Conservation (phyloP, 2,329 filamentous ascomycete genomes). For the Neocatenulostroma microsporum region DNA sequence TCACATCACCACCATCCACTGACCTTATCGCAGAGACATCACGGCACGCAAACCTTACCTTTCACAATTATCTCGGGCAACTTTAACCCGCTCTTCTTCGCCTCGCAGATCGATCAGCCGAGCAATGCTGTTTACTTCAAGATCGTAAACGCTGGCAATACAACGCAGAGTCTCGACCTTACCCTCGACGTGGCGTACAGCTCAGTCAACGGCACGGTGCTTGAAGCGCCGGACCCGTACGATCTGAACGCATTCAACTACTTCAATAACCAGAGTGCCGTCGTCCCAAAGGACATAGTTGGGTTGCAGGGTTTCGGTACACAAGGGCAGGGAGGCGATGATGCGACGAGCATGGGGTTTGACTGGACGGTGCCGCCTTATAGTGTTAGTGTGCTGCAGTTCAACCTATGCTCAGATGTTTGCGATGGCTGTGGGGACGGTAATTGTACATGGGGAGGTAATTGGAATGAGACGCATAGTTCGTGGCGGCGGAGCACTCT, state of each 20-base stretch:
- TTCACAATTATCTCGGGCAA: constrained; percentile 4
- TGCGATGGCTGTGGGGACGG: too few relatives aligned
- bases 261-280: constrained; percentile 1
- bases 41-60: constrained; percentile 4
- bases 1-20: neutral
- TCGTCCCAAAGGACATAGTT: neutral
- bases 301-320: neutral
- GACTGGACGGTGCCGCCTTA: neutral
- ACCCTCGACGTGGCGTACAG: neutral
- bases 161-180: neutral
- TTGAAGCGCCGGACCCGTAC: neutral
- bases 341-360: too few relatives aligned
- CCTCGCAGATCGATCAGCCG: neutral
- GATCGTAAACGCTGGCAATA: neutral
- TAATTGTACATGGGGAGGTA: too few relatives aligned
- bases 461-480: too few relatives aligned
- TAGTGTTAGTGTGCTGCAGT: constrained; percentile 3
- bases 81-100: constrained; percentile 6
- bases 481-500: too few relatives aligned
- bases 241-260: constrained; percentile 4
- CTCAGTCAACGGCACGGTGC: constrained; percentile 1
- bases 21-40: too few relatives aligned
- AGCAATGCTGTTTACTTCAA: constrained; percentile 6
- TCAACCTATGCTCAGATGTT: too few relatives aligned
- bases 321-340: too few relatives aligned